phyloP scores from a whole-genome alignment of 2,329 filamentous ascomycete species.

The Colletotrichum sp. region DNA sequence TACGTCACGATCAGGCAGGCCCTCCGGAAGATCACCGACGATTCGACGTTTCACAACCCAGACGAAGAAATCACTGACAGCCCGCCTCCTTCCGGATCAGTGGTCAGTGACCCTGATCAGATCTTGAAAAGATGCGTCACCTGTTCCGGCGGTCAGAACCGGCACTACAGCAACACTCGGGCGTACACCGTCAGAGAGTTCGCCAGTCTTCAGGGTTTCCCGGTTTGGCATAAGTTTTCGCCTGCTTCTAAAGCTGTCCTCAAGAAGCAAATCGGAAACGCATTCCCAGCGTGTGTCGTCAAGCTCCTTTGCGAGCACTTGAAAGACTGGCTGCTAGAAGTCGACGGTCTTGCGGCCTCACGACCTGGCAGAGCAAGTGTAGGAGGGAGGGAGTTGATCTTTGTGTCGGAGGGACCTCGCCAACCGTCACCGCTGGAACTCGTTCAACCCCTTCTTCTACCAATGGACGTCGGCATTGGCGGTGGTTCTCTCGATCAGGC shows the following conservation, averaged over 20 bases:
- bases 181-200: slow-evolving; percentile 71
- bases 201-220: slow-evolving; percentile 74
- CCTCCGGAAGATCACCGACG: slow-evolving; percentile 36
- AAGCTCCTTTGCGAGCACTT: slow-evolving; percentile 54
- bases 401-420: slow-evolving; percentile 1
- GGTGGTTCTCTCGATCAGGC: background rate
- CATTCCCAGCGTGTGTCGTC: slow-evolving; percentile 70
- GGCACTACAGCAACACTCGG: slow-evolving; percentile 69
- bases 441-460: background rate
- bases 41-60: slow-evolving; percentile 43
- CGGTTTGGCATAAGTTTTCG: slow-evolving; percentile 62
- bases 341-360: slow-evolving; percentile 37
- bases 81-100: slow-evolving; percentile 34
- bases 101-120: slow-evolving; percentile 41
- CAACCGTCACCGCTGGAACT: background rate
- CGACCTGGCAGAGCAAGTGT: background rate
- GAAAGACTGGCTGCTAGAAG: slow-evolving; percentile 46
- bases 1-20: slow-evolving; percentile 51
- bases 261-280: slow-evolving; percentile 77
- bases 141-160: slow-evolving; percentile 64
- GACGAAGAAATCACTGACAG: slow-evolving; percentile 20
- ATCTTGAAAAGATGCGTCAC: slow-evolving; percentile 67
- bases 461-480: background rate
- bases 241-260: slow-evolving; percentile 35
- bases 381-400: background rate